Base-by-base conservation (phyloP, 805 yeast genomes). In the Ogataea dorogensis region DNA sequence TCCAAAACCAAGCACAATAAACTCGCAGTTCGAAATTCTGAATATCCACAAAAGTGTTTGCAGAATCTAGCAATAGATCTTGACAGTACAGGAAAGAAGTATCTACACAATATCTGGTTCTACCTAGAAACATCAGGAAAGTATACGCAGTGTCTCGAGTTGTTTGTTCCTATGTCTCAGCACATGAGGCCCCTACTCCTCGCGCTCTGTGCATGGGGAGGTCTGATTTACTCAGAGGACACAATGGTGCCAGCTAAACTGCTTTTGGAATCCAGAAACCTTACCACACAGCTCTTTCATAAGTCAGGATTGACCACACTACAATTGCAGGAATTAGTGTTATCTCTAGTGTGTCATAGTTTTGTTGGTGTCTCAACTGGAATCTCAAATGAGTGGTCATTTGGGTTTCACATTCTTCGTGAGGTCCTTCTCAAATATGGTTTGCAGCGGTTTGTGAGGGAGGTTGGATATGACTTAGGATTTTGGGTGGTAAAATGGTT, bases 401-500 rank as follows among this genome's bases (percentile, higher is more conserved):
- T 23, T 8, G 36, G 46, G 14, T 53, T 53, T 35, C 50, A 46
- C 23, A 33, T 23, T 8, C 34, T 53, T 5, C 33, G 38, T 25
- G 22, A 12, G 10, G 32, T 44, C 6, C 28, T 50, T 10, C 42
- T 32, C 13, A 36, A 30, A 13, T 14, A 44, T 21, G 53, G 50
- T 4, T 23, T 53, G n/a, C 32, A 31, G 3, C 27, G 35, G 13
- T 34, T 53, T 12, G 17, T 38, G 3, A 22, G 24, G 4, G 17
- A 27, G 10, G 30, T 51, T 12, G 26, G 35, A 7, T 23, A 43
- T 31, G 13, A 18, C 26, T 4, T 21, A 44, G 7, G 42, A 44
- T 1, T 29, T 35, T 8, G 47, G 55, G 52, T 42, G 43, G 2
- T 31, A 51, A 9, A 44, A 23, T 38, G 44, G 35, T 52, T 52